Evolutionary conservation across 345 rosid genomes (phyloP), one percentile per base, ranked within the genome.

Genomic region (Mangifera indica): DNA sequence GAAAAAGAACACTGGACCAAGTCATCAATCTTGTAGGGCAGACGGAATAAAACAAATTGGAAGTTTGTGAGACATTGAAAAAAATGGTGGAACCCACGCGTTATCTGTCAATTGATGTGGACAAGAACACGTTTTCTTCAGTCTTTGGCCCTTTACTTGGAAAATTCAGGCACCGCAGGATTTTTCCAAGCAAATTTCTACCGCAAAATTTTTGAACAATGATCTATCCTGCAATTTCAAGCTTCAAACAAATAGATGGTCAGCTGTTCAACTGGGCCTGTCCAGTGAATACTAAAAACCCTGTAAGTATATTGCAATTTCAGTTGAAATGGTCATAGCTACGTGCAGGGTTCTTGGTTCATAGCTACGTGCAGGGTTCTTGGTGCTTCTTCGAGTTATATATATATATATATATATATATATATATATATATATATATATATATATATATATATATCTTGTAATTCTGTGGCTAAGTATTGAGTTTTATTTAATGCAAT

Each of bases 71-170:
- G 2, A 11, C 3, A 22, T 5, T 7, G 45, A 21, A 48, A 5
- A 2, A 1, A 1, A 14, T 59, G 66, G 76, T 78, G 81, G 86
- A 70, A 70, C 86, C 88, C 88, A 87, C 88, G 42, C 90, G 90
- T 72, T 7, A 1, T 0, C 18, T 42, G 62, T 1, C 0, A 15
- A 25, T 26, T 24, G 67, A 37, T 4, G 26, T 13, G 34, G 70
- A 71, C 64, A 42, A n/a, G n/a, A 57, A 63, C 61, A 55, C 44
- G 72, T 79, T 67, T 74, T 76, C 67, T 58, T 5, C n/a, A 44
- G 24, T 42, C 79, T 63, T 21, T 73, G 60, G 78, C 64, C 68
- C 57, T 73, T 81, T 81, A 69, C 86, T 65, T 69, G 87, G 89
- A 85, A 85, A 81, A 46, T 77, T 67, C 63, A 37, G 62, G 34